Base-by-base conservation (phyloP, 176 grass and related monocot species). In the Musa schizocarpa region DNA sequence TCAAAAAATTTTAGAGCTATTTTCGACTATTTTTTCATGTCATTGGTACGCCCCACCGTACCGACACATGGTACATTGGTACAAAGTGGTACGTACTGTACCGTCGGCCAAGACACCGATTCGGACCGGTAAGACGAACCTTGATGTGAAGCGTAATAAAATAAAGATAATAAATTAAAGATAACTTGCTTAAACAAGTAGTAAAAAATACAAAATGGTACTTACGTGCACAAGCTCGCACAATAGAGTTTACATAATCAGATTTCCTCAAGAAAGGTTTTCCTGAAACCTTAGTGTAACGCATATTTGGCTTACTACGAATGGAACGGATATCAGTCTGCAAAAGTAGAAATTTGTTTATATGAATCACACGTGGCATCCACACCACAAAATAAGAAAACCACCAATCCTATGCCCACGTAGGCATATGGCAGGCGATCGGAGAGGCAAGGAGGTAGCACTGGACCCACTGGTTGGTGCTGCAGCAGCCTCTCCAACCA, bases 201-300 rank as follows among this genome's bases (percentile, higher is more conserved):
- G 20, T 69, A 43, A 50, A 69, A 69, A 20, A 50, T 9, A n/a
- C 17, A 50, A 9, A 74, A 74, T 74, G 52, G 6, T 26, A 71
- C 81, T 83, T 77, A 83, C 81, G 68, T 83, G 81, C 81, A 77
- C 81, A 83, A n/a, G 81, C 66, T 76, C 74, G 64, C 11, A 83
- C 74, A 23, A 83, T 83, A 20, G 54, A 69, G 23, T 83, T 77
- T 61, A 83, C 13, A 53, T 83, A 77, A 73, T 83, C 81, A 71
- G 81, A 83, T 77, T 83, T 83, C 68, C 68, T 83, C 53, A 77
- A 59, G 76, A 77, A 83, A 10, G 81, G 54, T 83, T 62, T 63
- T 76, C 73, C 74, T 13, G 81, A 72, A 43, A 74, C 54, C 58
- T 72, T 50, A 22, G 65, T 53, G 61, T 83, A 83, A 3, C 21